Conservation (phyloP, 1,139 yeast genomes). For the Hemisphaericaspora lyxosophila region DNA sequence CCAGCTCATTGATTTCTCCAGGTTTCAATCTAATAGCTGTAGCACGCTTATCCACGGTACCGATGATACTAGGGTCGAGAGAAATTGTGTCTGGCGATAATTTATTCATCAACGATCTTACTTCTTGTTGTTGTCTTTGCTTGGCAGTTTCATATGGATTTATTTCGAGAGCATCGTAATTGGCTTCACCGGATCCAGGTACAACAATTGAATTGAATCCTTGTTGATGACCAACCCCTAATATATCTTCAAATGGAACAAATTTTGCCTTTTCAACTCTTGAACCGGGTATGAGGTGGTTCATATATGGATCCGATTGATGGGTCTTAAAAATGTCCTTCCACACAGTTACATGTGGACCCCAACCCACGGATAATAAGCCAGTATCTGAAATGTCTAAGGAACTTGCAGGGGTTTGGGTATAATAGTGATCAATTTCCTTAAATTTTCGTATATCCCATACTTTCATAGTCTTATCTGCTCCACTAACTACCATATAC, state of each 20-base stretch:
- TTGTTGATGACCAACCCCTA: conserved; percentile 80
- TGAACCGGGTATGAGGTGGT: conserved; percentile 79
- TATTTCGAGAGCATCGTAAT: conserved; percentile 88
- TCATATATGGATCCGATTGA: conserved; percentile 86
- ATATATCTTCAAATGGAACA: conserved; percentile 94
- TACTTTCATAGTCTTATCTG: conserved; percentile 79
- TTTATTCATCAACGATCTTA: conserved; percentile 80
- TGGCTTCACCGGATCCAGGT: conserved; percentile 99
- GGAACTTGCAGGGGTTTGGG: conserved; percentile 86
- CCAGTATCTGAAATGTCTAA: conserved; percentile 87
- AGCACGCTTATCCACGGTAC: conserved; percentile 76
- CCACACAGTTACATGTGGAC: conserved; percentile 91
- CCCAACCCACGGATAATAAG: conserved; percentile 85
- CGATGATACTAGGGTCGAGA: conserved; percentile 85
- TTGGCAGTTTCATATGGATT: conserved; percentile 91
- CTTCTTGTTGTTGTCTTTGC: conserved; percentile 94
- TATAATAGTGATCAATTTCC: conserved; percentile 67
- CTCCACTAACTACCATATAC: conserved; percentile 92
- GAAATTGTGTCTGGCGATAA: conserved; percentile 90
- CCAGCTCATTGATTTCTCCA: conserved; percentile 51
- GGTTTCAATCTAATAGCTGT: conserved; percentile 62
- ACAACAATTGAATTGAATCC: conserved; percentile 81
- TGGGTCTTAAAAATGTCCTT: conserved; percentile 62
- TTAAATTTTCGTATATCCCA: conserved; percentile 92
- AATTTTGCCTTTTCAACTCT: conserved; percentile 65